Conservation (phyloP, 345 rosid genomes). For the Fremontodendron californicum region DNA sequence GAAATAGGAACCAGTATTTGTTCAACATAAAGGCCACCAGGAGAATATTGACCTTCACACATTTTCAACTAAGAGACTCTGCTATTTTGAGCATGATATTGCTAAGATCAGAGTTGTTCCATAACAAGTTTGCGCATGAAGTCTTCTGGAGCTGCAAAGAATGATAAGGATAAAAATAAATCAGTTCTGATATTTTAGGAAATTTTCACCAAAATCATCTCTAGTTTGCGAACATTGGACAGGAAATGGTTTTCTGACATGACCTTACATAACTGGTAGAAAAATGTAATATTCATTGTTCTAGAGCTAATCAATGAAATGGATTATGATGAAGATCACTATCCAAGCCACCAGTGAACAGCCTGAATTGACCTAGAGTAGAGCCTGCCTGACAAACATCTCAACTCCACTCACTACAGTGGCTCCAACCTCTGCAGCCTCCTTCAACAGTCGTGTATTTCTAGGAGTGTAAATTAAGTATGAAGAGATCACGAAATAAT, state of each 20-base stretch:
- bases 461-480: conserved; percentile 35
- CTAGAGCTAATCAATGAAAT: no score
- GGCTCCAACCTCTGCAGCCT: conserved; percentile 32
- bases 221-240: background rate
- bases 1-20: no score
- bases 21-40: no score
- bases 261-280: no score
- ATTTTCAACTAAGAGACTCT: background rate
- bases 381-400: conserved; percentile 37
- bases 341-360: conserved; percentile 34
- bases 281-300: background rate
- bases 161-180: background rate
- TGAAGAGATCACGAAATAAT: no score
- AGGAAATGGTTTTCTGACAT: no score
- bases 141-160: conserved; percentile 39
- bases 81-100: background rate
- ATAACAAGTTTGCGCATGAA: conserved; percentile 44
- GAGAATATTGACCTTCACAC: no score
- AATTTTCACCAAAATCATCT: background rate
- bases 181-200: background rate
- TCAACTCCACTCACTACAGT: conserved; percentile 30
- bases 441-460: conserved; percentile 29
- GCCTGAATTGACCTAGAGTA: conserved; percentile 31
- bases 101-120: conserved; percentile 31
- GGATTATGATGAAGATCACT: no score